Evolutionary conservation across 228 moss, liverwort and hornwort genomes (phyloP).

Genomic region (Sphagnum magellanicum): DNA sequence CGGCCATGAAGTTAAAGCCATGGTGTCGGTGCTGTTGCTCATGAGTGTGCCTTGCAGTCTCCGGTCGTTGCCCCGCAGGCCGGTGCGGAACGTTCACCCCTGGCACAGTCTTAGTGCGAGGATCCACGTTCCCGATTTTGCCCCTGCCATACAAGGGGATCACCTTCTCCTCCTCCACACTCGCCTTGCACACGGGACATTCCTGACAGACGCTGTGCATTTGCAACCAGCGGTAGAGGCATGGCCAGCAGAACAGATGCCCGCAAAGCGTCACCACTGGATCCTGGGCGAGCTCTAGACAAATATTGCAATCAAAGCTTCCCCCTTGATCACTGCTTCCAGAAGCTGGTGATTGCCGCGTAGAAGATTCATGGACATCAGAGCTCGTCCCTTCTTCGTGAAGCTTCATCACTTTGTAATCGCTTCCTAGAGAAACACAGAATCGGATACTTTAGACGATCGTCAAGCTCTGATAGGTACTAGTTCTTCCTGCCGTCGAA

Average conservation of each 20-base stretch:
- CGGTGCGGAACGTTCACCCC: slow-evolving; percentile 90
- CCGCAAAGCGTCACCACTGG: slow-evolving; percentile 97
- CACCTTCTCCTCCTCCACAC: slow-evolving; percentile 98
- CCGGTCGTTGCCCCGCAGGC: slow-evolving; percentile 89
- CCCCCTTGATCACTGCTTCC: slow-evolving; percentile 70
- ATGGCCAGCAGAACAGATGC: slow-evolving; percentile 97
- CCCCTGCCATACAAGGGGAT: slow-evolving; percentile 93
- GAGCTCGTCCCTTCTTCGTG: slow-evolving; percentile 75
- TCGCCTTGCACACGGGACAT: slow-evolving; percentile 96
- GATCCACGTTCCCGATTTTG: slow-evolving; percentile 87
- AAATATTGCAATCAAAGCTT: slow-evolving; percentile 97
- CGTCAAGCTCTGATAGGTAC: too few relatives aligned
- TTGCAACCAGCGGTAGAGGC: slow-evolving; percentile 97
- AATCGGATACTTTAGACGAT: too few relatives aligned
- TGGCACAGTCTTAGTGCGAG: slow-evolving; percentile 83
- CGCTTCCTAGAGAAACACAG: too few relatives aligned
- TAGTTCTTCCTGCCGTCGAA: too few relatives aligned
- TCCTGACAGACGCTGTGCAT: slow-evolving; percentile 96
- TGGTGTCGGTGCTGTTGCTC: slow-evolving; percentile 78
- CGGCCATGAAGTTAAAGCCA: slow-evolving; percentile 96
- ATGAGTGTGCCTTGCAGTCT: slow-evolving; percentile 71
- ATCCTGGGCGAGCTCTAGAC: slow-evolving; percentile 91
- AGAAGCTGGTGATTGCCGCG: slow-evolving; percentile 37
- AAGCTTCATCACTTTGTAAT: slow-evolving; percentile 51
- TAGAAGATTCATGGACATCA: slow-evolving; percentile 51